phyloP scores from a whole-genome alignment of 2,329 filamentous ascomycete species.

The Botrytis elliptica region DNA sequence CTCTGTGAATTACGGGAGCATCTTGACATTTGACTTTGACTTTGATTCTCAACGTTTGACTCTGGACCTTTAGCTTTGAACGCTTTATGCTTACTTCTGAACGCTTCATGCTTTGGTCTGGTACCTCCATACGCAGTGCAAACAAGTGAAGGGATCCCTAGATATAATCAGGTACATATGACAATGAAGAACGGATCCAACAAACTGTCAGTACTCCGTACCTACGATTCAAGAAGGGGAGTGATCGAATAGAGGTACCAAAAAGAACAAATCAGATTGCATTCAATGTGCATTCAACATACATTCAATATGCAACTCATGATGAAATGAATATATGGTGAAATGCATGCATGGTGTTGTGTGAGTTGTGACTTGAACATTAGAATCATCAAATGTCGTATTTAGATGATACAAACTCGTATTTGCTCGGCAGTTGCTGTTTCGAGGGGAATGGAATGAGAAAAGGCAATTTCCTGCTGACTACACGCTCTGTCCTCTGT shows the following conservation, averaged over 20 bases:
- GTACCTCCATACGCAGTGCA: rapidly evolving
- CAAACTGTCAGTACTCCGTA: not conserved
- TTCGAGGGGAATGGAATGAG: not conserved
- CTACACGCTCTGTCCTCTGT: not conserved
- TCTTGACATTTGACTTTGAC: not conserved
- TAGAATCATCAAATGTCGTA: not conserved
- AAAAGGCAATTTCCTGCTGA: not conserved
- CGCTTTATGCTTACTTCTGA: no score
- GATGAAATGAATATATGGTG: not conserved
- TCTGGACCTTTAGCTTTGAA: not conserved
- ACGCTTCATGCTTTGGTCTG: not conserved
- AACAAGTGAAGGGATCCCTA: no score
- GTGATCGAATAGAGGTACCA: no score
- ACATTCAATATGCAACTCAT: not conserved
- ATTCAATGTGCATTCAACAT: not conserved
- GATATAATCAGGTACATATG: not conserved
- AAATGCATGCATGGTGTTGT: not conserved
- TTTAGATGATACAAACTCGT: not conserved
- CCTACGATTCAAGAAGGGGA: not conserved
- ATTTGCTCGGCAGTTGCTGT: not conserved
- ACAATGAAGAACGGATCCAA: not conserved
- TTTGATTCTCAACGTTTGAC: no score
- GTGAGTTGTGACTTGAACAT: not conserved
- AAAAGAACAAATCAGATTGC: not conserved
- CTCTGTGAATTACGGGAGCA: not conserved